Conservation (phyloP, 2,329 filamentous ascomycete species). For the Aureobasidium sp. region DNA sequence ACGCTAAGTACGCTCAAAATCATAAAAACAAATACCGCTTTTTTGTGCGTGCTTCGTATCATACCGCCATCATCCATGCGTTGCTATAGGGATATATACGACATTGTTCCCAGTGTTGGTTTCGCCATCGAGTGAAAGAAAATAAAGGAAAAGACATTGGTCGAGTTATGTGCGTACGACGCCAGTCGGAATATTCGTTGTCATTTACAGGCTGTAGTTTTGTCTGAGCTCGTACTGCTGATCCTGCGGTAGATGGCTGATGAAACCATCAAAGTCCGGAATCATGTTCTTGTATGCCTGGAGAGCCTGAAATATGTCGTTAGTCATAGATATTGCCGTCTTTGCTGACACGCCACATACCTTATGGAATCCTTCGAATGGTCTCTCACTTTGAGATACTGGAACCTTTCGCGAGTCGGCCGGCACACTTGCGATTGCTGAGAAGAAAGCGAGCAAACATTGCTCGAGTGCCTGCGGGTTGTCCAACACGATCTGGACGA, state of each 20-base stretch:
- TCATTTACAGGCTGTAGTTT: slow-evolving; percentile 34
- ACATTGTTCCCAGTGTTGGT: not conserved
- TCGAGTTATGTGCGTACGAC: not conserved
- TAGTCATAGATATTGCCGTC: not conserved
- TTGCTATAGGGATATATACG: slow-evolving; percentile 2
- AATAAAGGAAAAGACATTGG: slow-evolving; percentile 11
- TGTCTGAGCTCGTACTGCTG: slow-evolving; percentile 38
- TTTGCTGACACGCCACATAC: slow-evolving; percentile 48
- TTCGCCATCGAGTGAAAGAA: not conserved
- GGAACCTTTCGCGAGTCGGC: slow-evolving; percentile 41
- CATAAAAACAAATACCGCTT: slow-evolving; percentile 15
- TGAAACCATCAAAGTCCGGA: slow-evolving; percentile 46
- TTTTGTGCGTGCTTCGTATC: slow-evolving; percentile 9
- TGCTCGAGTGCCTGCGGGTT: slow-evolving; percentile 92
- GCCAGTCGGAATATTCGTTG: slow-evolving; percentile 1
- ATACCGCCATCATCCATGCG: slow-evolving; percentile 3
- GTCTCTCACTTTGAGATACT: slow-evolving; percentile 53
- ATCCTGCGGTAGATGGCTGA: slow-evolving; percentile 38
- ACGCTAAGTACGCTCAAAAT: slow-evolving; percentile 26
- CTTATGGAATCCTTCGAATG: slow-evolving; percentile 66
- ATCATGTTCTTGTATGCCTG: slow-evolving; percentile 49
- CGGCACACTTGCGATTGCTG: slow-evolving; percentile 65
- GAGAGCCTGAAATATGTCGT: slow-evolving; percentile 30
- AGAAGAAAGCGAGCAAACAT: slow-evolving; percentile 73
- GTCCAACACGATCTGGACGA: slow-evolving; percentile 72